Evolutionary conservation across 768 basidiomycete genomes (phyloP).

Genomic region (Dioszegia crocea): DNA sequence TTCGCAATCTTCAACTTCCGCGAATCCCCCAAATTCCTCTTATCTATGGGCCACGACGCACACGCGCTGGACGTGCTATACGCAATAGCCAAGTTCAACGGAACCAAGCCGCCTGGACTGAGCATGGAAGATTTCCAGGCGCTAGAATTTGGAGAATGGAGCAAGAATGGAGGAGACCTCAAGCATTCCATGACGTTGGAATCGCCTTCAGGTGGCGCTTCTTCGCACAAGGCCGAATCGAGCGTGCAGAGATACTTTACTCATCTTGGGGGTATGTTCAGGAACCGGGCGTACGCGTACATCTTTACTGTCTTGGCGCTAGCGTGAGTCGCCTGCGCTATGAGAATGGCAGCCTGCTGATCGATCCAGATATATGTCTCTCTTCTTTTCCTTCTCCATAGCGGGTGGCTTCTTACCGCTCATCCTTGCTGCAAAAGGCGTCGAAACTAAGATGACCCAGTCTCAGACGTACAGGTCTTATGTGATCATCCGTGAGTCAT

Average conservation of each 20-base stretch:
- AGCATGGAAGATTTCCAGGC: constrained; percentile 47
- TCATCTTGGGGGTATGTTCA: constrained; percentile 46
- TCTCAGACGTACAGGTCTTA: constrained; percentile 42
- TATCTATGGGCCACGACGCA: constrained; percentile 59
- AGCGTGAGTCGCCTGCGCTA: constrained; percentile 17
- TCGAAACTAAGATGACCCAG: constrained; percentile 18
- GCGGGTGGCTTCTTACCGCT: constrained; percentile 50
- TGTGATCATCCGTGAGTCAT: constrained; percentile 32
- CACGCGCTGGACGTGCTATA: constrained; percentile 55
- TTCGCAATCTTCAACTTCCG: constrained; percentile 60
- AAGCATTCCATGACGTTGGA: too few species aligned
- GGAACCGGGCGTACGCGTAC: constrained; percentile 34
- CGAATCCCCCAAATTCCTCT: constrained; percentile 62
- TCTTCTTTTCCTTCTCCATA: constrained; percentile 46
- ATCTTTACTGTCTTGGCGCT: constrained; percentile 33
- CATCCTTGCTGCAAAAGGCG: constrained; percentile 41
- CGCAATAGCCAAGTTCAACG: constrained; percentile 50
- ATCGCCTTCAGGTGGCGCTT: too few species aligned
- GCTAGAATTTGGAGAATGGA: constrained; percentile 36
- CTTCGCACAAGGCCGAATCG: too few species aligned
- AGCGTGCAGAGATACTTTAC: constrained; percentile 17
- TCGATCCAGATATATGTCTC: constrained; percentile 17
- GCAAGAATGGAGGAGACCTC: not conserved
- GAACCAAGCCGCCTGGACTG: constrained; percentile 28
- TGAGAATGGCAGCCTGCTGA: not conserved